Percentiles rank a stretch among this genome's conserved stretches.
Evolutionary conservation across 257 asterid genomes (phyloP).

Genomic region (Solanum sitiens): DNA sequence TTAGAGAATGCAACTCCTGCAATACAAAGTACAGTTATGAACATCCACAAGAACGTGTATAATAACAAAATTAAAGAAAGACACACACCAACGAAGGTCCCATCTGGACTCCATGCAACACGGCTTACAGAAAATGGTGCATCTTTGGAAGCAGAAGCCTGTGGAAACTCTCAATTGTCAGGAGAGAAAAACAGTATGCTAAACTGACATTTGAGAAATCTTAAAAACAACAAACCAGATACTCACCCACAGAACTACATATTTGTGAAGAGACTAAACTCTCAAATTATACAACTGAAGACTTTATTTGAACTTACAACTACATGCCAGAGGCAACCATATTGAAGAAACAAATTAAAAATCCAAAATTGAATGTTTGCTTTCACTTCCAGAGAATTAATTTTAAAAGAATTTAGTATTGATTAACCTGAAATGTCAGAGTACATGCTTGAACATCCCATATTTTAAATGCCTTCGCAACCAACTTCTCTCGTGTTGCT

Average conservation of each 20-base stretch:
- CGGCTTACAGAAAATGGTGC: slow-evolving; percentile 76
- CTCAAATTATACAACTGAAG: background rate
- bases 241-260: background rate
- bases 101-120: slow-evolving; percentile 97
- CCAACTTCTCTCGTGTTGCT: slow-evolving; percentile 70
- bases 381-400: background rate
- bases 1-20: slow-evolving; percentile 94
- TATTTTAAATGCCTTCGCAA: slow-evolving; percentile 71
- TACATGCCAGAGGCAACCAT: background rate
- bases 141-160: slow-evolving; percentile 89
- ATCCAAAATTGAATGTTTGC: background rate
- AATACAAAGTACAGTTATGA: slow-evolving; percentile 15
- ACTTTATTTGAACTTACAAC: background rate
- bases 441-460: slow-evolving; percentile 78
- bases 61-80: slow-evolving; percentile 1
- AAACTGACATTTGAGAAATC: background rate
- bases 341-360: background rate
- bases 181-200: slow-evolving; percentile 3
- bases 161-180: slow-evolving; percentile 22
- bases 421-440: slow-evolving; percentile 62
- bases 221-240: background rate
- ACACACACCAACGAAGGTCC: slow-evolving; percentile 65
- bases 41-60: background rate
- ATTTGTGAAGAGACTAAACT: background rate
- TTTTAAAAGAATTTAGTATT: background rate